These are phyloP conservation scores for Saturnispora silvae DNA, from an alignment of 805 yeast species.

Conservation along the genomic window DNA sequence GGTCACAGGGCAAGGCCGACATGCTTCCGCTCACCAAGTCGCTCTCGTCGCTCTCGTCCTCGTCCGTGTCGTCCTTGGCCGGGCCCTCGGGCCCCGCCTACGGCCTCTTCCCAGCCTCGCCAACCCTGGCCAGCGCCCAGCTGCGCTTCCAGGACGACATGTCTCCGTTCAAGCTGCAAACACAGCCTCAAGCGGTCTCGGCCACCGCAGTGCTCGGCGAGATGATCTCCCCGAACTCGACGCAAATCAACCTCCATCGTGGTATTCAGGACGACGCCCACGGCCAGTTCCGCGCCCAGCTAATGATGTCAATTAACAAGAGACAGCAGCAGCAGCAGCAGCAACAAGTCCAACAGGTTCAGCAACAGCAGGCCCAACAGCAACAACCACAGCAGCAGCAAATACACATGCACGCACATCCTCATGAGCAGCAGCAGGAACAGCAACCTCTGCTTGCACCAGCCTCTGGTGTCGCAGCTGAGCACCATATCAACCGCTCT, in stretches of 20 bases:
- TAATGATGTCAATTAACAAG: conserved; percentile 5
- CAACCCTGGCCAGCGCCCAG: not conserved
- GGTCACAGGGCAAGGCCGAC: not conserved
- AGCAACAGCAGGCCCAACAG: not conserved
- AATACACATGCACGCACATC: not conserved
- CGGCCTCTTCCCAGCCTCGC: conserved; percentile 1
- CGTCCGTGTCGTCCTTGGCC: not conserved
- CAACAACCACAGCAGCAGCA: conserved; percentile 3
- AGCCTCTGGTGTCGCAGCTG: not conserved
- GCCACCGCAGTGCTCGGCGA: not conserved
- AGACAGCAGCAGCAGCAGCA: conserved; percentile 4
- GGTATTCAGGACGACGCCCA: conserved; percentile 1
- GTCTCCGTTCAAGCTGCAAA: not conserved
- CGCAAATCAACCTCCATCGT: not conserved
- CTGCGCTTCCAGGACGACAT: not conserved
- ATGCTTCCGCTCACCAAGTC: not conserved
- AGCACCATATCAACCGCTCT: conserved; percentile 12
- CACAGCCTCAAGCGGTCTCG: not conserved
- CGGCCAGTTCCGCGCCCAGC: conserved; percentile 4
- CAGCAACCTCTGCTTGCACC: not conserved
- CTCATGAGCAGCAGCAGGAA: not conserved
- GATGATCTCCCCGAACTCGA: conserved; percentile 1
- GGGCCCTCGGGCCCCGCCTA: no score
- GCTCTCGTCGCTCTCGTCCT: not conserved
- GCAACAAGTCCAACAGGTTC: not conserved